These are phyloP conservation scores for Solanum arcanum DNA, from an alignment of 257 asterid species.

Conservation along the genomic window DNA sequence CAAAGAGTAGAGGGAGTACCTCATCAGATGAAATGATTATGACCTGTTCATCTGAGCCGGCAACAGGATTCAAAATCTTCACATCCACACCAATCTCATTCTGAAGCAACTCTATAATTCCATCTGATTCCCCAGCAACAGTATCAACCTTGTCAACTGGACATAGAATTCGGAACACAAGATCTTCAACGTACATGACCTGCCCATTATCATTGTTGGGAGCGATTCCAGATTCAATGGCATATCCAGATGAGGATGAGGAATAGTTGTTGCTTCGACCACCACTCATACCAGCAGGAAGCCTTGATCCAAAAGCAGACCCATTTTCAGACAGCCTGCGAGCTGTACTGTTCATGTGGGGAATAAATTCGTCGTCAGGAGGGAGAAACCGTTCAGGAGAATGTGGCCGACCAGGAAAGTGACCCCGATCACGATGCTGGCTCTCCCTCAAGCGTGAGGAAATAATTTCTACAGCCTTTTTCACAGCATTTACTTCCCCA, in stretches of 20 bases:
- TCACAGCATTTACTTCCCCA: slow-evolving; percentile 74
- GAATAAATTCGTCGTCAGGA: slow-evolving; percentile 42
- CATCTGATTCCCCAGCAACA: slow-evolving; percentile 68
- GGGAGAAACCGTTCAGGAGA: slow-evolving; percentile 59
- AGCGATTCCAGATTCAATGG: slow-evolving; percentile 38
- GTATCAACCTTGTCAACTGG: slow-evolving; percentile 57
- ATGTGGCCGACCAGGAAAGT: slow-evolving; percentile 40
- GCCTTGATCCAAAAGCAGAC: slow-evolving; percentile 44
- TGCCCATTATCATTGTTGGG: slow-evolving; percentile 33
- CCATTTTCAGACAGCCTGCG: slow-evolving; percentile 52
- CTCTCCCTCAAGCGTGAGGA: slow-evolving; percentile 87
- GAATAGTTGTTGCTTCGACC: slow-evolving; percentile 36
- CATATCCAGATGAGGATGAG: slow-evolving; percentile 49
- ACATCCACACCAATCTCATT: slow-evolving; percentile 70
- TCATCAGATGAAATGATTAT: slow-evolving; percentile 72
- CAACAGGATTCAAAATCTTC: slow-evolving; percentile 46
- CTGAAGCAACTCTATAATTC: slow-evolving; percentile 76
- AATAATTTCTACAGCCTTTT: slow-evolving; percentile 55
- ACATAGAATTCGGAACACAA: slow-evolving; percentile 83
- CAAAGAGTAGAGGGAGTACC: slow-evolving; percentile 31
- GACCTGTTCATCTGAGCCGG: slow-evolving; percentile 57
- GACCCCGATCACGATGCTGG: slow-evolving; percentile 81
- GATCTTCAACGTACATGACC: slow-evolving; percentile 42
- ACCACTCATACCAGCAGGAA: slow-evolving; percentile 35
- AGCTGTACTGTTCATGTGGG: slow-evolving; percentile 20